phyloP scores from a whole-genome alignment of 345 rosid genomes.

The Eucalyptus dawsonii region DNA sequence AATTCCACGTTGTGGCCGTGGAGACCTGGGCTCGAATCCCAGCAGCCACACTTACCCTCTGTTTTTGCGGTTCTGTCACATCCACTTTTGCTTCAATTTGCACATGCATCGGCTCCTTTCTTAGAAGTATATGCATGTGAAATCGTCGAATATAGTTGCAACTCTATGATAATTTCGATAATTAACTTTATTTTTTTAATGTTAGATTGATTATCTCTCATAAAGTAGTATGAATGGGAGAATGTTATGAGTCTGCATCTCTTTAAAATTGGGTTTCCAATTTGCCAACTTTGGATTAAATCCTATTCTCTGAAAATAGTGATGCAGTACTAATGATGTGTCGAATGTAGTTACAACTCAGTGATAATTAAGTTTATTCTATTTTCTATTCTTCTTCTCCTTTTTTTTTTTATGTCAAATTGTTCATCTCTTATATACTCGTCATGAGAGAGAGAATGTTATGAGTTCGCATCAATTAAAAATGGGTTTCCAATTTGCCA shows the following conservation, averaged over 20 bases:
- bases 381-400: too few relatives aligned
- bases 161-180: too few relatives aligned
- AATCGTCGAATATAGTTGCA: neutral
- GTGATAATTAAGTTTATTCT: neutral
- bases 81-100: neutral
- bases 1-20: slow-evolving; percentile 86
- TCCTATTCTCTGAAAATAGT: neutral
- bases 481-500: rapidly evolving
- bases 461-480: neutral
- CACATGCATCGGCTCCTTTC: neutral
- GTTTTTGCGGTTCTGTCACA: neutral
- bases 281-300: neutral
- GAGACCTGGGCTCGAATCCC: slow-evolving; percentile 93
- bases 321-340: rapidly evolving
- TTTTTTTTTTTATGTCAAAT: rapidly evolving
- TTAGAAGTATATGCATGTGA: neutral
- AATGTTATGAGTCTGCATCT: rapidly evolving
- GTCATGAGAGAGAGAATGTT: neutral
- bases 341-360: neutral
- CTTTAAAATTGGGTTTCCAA: neutral
- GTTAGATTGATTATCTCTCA: too few relatives aligned
- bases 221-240: rapidly evolving
- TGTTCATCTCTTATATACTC: neutral
- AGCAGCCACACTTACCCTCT: slow-evolving; percentile 39
- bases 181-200: too few relatives aligned